Conservation (phyloP, 139 green algal genomes). For the Desmodesmus armatus region DNA sequence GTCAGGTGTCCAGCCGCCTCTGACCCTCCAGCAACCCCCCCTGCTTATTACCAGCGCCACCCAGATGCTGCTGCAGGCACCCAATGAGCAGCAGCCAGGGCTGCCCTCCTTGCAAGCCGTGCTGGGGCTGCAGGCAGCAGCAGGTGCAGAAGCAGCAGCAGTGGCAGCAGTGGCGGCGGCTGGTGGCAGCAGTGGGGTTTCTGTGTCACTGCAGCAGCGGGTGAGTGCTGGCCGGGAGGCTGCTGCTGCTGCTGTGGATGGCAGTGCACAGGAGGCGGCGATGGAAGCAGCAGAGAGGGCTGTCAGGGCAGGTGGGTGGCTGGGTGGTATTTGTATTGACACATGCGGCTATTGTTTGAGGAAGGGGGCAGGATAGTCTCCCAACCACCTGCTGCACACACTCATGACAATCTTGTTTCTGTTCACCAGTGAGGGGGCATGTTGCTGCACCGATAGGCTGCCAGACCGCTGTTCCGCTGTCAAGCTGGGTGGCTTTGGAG, state of each 20-base stretch:
- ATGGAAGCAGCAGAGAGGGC: constrained; percentile 55
- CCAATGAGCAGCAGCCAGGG: constrained; percentile 25
- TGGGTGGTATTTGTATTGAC: no score
- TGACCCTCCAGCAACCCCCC: constrained; percentile 3
- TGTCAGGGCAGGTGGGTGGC: constrained; percentile 31
- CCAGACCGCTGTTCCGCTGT: no score
- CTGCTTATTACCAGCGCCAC: constrained; percentile 35
- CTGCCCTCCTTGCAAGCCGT: no score
- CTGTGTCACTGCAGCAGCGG: background rate
- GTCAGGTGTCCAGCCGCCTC: background rate
- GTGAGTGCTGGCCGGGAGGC: constrained; percentile 58
- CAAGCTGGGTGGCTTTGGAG: no score
- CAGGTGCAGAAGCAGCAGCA: background rate
- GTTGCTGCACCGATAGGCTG: no score
- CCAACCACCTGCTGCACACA: no score
- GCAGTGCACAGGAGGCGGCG: constrained; percentile 45
- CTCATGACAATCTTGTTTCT: no score
- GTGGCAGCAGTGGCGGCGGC: constrained; percentile 22
- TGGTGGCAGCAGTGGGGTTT: constrained; percentile 2
- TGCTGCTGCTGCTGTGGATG: constrained; percentile 47
- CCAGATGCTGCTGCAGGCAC: constrained; percentile 19
- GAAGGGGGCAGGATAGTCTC: no score
- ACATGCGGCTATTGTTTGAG: no score
- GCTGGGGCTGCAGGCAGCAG: background rate
- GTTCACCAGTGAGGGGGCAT: no score